Evolutionary conservation across 2,329 filamentous ascomycete genomes (phyloP).

Genomic region (Talaromyces sp.): DNA sequence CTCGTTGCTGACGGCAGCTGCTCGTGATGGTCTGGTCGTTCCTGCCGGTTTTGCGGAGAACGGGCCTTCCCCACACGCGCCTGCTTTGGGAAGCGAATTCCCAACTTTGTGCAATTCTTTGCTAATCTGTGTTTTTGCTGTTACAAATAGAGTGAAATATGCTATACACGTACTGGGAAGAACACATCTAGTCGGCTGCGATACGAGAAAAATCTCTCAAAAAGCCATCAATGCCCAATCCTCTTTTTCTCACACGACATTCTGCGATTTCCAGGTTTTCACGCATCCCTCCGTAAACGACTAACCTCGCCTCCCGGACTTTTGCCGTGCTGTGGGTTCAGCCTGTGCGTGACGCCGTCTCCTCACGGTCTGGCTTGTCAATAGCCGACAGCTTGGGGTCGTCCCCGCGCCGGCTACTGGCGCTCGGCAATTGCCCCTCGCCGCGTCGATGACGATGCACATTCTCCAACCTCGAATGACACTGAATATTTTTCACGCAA

Average conservation of each 20-base stretch:
- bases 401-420: conserved; percentile 12
- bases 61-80: not conserved
- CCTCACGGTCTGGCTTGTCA: conserved; percentile 1
- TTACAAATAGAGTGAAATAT: too few species aligned
- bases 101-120: not conserved
- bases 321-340: not conserved
- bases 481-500: not conserved
- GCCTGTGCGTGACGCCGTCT: too few species aligned
- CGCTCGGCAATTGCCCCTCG: conserved; percentile 15
- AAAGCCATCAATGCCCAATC: too few species aligned
- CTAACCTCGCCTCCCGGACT: not conserved
- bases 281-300: not conserved
- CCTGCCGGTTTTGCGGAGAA: not conserved
- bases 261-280: not conserved
- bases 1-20: not conserved
- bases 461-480: not conserved
- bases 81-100: too few species aligned
- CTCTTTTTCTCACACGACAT: not conserved
- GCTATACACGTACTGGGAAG: not conserved
- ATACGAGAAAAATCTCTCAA: not conserved
- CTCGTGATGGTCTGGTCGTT: not conserved
- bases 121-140: too few species aligned
- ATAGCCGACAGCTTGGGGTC: conserved; percentile 16
- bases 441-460: not conserved
- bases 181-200: not conserved